A percentile compares a stretch with the other conserved stretches of the same genome.
Conservation (phyloP, 192 early-diverging fungal genomes). For the Chytriomyces sp. region DNA sequence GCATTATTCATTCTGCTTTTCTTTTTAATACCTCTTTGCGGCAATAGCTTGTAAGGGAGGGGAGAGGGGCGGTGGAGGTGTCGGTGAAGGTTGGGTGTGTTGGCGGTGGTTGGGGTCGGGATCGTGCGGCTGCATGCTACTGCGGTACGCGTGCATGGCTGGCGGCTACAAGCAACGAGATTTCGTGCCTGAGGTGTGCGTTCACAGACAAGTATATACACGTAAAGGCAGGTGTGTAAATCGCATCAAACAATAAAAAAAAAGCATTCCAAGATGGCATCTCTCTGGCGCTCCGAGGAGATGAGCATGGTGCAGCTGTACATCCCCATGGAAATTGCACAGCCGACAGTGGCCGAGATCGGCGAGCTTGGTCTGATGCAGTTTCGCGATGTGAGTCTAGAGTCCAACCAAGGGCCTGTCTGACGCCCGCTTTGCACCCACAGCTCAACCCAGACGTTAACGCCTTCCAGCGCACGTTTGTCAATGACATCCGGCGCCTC, state of each 20-base stretch:
- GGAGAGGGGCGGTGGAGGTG: too few relatives aligned
- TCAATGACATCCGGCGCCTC: constrained; percentile 90
- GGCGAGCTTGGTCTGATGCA: constrained; percentile 94
- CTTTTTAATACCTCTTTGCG: too few relatives aligned
- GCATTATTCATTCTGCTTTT: too few relatives aligned
- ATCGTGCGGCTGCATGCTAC: too few relatives aligned
- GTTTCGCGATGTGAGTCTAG: constrained; percentile 84
- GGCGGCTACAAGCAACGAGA: too few relatives aligned
- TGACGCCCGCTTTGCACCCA: constrained; percentile 1
- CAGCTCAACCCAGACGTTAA: constrained; percentile 92
- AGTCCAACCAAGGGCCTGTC: background rate
- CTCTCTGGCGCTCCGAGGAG: constrained; percentile 88
- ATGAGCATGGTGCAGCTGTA: constrained; percentile 96
- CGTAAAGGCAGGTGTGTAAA: too few relatives aligned
- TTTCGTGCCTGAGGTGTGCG: too few relatives aligned
- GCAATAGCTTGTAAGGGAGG: too few relatives aligned
- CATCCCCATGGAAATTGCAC: constrained; percentile 92
- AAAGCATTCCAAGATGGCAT: constrained; percentile 35
- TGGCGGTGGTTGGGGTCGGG: too few relatives aligned
- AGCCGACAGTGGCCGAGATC: constrained; percentile 88
- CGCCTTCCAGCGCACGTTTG: constrained; percentile 96
- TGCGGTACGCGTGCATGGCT: too few relatives aligned
- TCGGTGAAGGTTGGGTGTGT: too few relatives aligned
- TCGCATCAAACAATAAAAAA: background rate
- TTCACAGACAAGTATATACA: too few relatives aligned